Evolutionary conservation across 2,329 filamentous ascomycete species (phyloP), one percentile per base, ranked within the genome.

Genomic region (Colletotrichum sidae): DNA sequence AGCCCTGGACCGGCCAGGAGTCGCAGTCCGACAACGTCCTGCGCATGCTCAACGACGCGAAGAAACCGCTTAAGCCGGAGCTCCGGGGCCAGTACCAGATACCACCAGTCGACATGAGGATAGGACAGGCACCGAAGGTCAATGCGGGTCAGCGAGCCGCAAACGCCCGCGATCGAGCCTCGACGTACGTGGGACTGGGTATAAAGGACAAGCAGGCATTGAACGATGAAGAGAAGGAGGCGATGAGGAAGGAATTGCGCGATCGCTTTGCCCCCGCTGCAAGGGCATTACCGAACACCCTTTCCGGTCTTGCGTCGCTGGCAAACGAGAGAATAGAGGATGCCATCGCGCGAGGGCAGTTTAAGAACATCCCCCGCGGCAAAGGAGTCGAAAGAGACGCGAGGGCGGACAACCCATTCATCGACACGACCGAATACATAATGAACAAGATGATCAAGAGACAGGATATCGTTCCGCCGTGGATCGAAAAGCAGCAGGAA

Each of bases 401-500:
- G 55, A 89, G 92, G 69, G 92, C 92, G 1, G 91, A 90, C 70
- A 96, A 91, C 70, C 94, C 96, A 0, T 98, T 97, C 73, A 88
- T 98, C 62, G 93, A 98, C 74, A 98, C 95, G 0, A 98, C 96
- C 0, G 95, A 98, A 78, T 97, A 97, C 76, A 92, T 98, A 72
- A 91, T 98, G 91, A 98, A 99, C 79, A 96, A 96, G 79, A 97
- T 98, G 82, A 97, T 99, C 68, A 92, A 97, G 79, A 91, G 92
- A 64, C 96, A 99, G 77, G 94, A 97, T 17, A 92, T 98, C 65
- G 93, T 97, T 1, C 96, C 96, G 1, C 95, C 95, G 0, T 99
- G 96, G 96, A 98, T 99, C 65, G 96, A 99, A 78, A 98, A 97
- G 79, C 96, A 99, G 76, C 95, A 98, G 75, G 94, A 97, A 72